Conservation (phyloP, 495 filamentous ascomycete species). For the Lichenothelia convexa region DNA sequence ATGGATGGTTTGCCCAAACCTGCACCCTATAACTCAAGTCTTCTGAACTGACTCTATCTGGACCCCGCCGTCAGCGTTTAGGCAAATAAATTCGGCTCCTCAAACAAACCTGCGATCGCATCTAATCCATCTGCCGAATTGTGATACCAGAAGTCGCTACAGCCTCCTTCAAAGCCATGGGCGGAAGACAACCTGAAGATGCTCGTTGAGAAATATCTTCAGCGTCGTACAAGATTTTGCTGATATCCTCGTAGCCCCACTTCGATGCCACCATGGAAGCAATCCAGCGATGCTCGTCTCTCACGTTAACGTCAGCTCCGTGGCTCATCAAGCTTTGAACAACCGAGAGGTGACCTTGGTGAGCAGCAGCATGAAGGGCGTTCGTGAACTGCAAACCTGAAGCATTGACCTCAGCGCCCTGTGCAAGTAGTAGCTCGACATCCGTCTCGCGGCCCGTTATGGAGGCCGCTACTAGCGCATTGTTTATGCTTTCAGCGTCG, state of each 20-base stretch:
- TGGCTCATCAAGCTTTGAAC: slow-evolving; percentile 2
- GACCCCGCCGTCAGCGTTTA: too few species aligned
- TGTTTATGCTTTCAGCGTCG: slow-evolving; percentile 3
- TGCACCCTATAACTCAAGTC: too few species aligned
- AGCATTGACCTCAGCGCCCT: slow-evolving; percentile 7
- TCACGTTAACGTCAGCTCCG: slow-evolving; percentile 6
- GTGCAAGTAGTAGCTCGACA: slow-evolving; percentile 3
- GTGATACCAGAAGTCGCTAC: too few species aligned
- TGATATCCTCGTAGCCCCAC: slow-evolving; percentile 3
- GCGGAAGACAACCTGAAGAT: too few species aligned
- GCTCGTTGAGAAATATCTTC: too few species aligned
- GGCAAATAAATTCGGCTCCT: too few species aligned
- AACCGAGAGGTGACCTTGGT: slow-evolving; percentile 1
- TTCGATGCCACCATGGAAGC: slow-evolving; percentile 3
- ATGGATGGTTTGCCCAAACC: too few species aligned
- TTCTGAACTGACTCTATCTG: too few species aligned
- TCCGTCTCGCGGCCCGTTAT: background rate
- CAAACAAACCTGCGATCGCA: too few species aligned
- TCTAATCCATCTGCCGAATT: too few species aligned
- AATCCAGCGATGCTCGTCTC: slow-evolving; percentile 4
- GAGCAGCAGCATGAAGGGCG: slow-evolving; percentile 4
- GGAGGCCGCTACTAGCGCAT: slow-evolving; percentile 7
- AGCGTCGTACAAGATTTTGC: too few species aligned
- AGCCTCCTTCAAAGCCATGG: too few species aligned
- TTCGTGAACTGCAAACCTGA: slow-evolving; percentile 1